Evolutionary conservation across 139 green algal genomes (phyloP), one percentile per base, ranked within the genome.

Genomic region (Ettlia oleoabundans): DNA sequence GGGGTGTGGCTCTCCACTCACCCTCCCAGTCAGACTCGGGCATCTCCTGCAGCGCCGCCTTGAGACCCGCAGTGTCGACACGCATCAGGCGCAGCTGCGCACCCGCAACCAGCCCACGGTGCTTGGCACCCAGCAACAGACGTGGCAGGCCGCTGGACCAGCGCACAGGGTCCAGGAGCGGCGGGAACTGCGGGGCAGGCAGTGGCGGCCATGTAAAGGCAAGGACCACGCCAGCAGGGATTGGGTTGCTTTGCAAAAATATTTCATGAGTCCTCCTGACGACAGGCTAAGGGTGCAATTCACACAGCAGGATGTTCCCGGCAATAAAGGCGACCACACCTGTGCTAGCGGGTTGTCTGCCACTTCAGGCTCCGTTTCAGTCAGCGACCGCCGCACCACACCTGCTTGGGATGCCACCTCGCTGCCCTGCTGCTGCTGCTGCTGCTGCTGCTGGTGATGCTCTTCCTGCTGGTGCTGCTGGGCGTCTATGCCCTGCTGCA

Each of bases 101-200:
- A 47, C 90, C 89, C 13, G 83, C 82, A 1, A 66, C 41, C 52
- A 86, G 63, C 41, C 83, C 76, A 32, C 53, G 33, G 30, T n/a
- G 40, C 41, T 91, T 92, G 52, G 63, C 28, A 35, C 21, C 8
- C 32, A 71, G 74, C 38, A 90, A 72, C 38, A 95, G 53, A 58
- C 63, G 89, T 2, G 90, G 92, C 66, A 87, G 75, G 7, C 90
- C 89, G 65, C 69, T 90, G 47, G 83, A 70, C 90, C 92, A 95
- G 10, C 72, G 63, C 32, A 47, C 52, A 13, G 86, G 83, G 1
- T 74, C 82, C 0, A 90, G 58, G 38, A 80, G 51, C 0, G 76
- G 74, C 2, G 69, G 47, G 76, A 71, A 88, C 74, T 83, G 78
- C 73, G 63, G 38, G 21, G n/a, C n/a, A n/a, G n/a, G n/a, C n/a